Conservation (phyloP, 73 alveolate species). For the Tetrahymena elliotti region DNA sequence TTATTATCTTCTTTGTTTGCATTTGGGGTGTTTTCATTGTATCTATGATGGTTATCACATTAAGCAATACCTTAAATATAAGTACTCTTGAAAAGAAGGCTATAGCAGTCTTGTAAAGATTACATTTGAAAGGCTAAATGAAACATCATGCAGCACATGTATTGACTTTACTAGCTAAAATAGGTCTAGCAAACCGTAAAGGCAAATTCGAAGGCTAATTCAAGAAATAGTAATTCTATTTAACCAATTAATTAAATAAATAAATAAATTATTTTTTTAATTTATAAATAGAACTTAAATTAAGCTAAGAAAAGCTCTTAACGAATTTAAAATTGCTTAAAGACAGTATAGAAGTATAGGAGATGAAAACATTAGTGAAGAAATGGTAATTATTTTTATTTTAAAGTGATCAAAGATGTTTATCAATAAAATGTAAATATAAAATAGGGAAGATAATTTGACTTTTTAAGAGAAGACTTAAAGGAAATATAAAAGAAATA, state of each 20-base stretch:
- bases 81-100: conserved; percentile 22
- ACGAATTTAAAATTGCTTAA: neutral
- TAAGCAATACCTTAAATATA: conserved; percentile 45
- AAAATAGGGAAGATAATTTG: neutral
- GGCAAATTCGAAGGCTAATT: neutral
- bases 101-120: conserved; percentile 16
- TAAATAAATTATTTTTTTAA: neutral
- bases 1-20: conserved; percentile 80
- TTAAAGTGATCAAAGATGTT: too few relatives aligned
- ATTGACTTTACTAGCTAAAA: conserved; percentile 13
- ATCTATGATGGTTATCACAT: conserved; percentile 79
- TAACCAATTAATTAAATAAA: neutral
- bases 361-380: neutral
- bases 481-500: neutral
- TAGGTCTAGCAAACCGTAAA: conserved; percentile 11
- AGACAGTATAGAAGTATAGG: neutral
- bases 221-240: neutral
- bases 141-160: conserved; percentile 19
- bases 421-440: too few relatives aligned
- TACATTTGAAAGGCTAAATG: conserved; percentile 23
- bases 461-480: neutral
- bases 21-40: conserved; percentile 90
- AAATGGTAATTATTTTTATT: neutral
- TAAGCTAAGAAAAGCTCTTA: neutral
- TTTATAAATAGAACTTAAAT: neutral